Evolutionary conservation across 495 filamentous ascomycete genomes (phyloP).

Genomic region (Lentithecium fluviatile): DNA sequence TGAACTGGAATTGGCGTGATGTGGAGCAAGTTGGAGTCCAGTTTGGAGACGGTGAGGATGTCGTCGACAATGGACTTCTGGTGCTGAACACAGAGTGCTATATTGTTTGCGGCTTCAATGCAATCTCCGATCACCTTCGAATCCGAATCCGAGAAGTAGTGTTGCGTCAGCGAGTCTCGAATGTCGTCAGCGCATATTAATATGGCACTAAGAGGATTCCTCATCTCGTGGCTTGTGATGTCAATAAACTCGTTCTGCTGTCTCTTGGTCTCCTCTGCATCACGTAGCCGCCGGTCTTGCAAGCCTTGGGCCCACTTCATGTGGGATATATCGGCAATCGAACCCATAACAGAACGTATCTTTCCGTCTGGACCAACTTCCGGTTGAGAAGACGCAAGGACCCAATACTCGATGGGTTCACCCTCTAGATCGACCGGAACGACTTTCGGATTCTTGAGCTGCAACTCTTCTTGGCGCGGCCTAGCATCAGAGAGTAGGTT

Average conservation of each 20-base stretch:
- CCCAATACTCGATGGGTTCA: conserved; percentile 32
- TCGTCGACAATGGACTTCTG: conserved; percentile 39
- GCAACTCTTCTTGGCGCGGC: conserved; percentile 30
- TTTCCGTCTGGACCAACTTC: conserved; percentile 19
- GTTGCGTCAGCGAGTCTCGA: conserved; percentile 1
- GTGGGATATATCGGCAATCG: conserved; percentile 21
- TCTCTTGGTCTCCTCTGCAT: conserved; percentile 28
- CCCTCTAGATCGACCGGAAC: conserved; percentile 5
- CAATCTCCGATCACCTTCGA: conserved; percentile 11
- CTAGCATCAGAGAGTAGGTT: conserved; percentile 14
- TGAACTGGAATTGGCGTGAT: conserved; percentile 32
- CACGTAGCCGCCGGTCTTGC: conserved; percentile 16
- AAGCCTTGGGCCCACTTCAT: conserved; percentile 30
- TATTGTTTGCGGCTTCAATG: conserved; percentile 35
- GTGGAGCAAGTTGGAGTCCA: conserved; percentile 36
- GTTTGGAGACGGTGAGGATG: conserved; percentile 38
- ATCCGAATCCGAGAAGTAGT: conserved; percentile 5
- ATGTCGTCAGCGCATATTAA: conserved; percentile 37
- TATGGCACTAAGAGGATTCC: conserved; percentile 38
- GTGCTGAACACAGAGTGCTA: conserved; percentile 36
- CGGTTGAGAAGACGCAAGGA: conserved; percentile 19
- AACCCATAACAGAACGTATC: conserved; percentile 19
- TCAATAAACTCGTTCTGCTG: conserved; percentile 38
- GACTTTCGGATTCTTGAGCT: conserved; percentile 6
- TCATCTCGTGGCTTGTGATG: conserved; percentile 39